Percentiles rank a stretch among this genome's conserved stretches.
phyloP scores from a whole-genome alignment of 208 protist genomes.

The Wallacemonas sp. region DNA sequence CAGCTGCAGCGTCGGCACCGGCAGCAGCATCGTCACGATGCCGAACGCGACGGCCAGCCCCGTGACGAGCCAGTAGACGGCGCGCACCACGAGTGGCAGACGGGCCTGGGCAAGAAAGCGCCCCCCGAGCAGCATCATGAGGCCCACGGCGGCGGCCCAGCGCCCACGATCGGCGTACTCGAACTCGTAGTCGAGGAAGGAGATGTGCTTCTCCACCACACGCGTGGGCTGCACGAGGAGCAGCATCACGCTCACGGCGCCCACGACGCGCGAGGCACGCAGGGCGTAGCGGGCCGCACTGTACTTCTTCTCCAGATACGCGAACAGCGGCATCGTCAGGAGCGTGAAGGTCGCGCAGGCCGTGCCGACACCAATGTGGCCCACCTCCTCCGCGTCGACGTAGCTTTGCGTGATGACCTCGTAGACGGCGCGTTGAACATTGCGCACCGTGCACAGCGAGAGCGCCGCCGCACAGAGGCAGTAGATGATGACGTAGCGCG shows the following conservation, averaged over 20 bases:
- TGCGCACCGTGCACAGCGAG: conserved; percentile 60
- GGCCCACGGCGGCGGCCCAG: conserved; percentile 30
- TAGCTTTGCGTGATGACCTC: conserved; percentile 84
- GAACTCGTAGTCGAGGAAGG: conserved; percentile 45
- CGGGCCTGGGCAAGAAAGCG: conserved; percentile 34
- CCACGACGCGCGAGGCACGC: conserved; percentile 22
- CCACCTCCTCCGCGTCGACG: conserved; percentile 48
- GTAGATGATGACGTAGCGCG: conserved; percentile 36
- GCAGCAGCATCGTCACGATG: conserved; percentile 56
- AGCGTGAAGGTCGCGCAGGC: conserved; percentile 50
- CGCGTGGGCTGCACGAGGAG: conserved; percentile 52
- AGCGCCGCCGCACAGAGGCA: conserved; percentile 30
- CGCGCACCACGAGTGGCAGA: conserved; percentile 35
- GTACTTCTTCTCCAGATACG: conserved; percentile 41
- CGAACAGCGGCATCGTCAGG: conserved; percentile 61
- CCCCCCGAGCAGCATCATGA: conserved; percentile 43
- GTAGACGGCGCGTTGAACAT: conserved; percentile 78
- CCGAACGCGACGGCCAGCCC: conserved; percentile 44
- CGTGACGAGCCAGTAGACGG: conserved; percentile 49
- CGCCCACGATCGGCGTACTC: conserved; percentile 32
- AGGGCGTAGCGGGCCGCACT: conserved; percentile 14
- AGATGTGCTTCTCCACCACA: conserved; percentile 24
- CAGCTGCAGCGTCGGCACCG: conserved; percentile 43
- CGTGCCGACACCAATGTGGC: conserved; percentile 60
- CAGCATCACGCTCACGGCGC: conserved; percentile 35